phyloP scores from a whole-genome alignment of 441 rosid species.

The Capsella rubella region DNA sequence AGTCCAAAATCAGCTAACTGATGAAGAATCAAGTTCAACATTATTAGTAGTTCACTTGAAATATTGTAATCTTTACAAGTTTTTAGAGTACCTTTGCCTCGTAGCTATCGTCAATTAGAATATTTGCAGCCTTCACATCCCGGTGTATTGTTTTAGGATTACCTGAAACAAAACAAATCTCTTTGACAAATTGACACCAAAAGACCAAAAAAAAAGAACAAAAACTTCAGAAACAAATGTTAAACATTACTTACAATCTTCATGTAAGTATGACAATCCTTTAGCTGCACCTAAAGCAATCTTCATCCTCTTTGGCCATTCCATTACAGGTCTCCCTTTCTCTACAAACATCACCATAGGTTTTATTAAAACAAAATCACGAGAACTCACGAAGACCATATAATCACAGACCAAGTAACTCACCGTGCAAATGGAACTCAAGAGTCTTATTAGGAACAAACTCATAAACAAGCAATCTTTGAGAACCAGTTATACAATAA shows the following conservation, averaged over 20 bases:
- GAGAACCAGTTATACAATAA: conserved; percentile 60
- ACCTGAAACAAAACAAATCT: conserved; percentile 48
- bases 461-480: conserved; percentile 71
- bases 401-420: conserved; percentile 21
- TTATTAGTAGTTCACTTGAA: conserved; percentile 2
- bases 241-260: conserved; percentile 59
- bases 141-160: conserved; percentile 75
- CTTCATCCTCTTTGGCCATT: conserved; percentile 63
- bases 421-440: conserved; percentile 72
- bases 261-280: conserved; percentile 76
- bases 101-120: conserved; percentile 61
- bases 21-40: conserved; percentile 25
- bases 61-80: not conserved
- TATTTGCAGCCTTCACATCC: conserved; percentile 76
- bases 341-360: conserved; percentile 47
- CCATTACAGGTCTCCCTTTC: conserved; percentile 61
- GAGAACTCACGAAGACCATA: not conserved
- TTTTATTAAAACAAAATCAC: not conserved
- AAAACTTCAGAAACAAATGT: conserved; percentile 1
- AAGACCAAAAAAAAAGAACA: not conserved
- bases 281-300: conserved; percentile 76
- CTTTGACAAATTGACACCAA: conserved; percentile 16
- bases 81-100: conserved; percentile 62
- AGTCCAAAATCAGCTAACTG: conserved; percentile 90
- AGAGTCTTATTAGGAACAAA: conserved; percentile 68